Evolutionary conservation across 176 grass and related monocot genomes (phyloP), one percentile per base, ranked within the genome.

Genomic region (Carex kokanica): DNA sequence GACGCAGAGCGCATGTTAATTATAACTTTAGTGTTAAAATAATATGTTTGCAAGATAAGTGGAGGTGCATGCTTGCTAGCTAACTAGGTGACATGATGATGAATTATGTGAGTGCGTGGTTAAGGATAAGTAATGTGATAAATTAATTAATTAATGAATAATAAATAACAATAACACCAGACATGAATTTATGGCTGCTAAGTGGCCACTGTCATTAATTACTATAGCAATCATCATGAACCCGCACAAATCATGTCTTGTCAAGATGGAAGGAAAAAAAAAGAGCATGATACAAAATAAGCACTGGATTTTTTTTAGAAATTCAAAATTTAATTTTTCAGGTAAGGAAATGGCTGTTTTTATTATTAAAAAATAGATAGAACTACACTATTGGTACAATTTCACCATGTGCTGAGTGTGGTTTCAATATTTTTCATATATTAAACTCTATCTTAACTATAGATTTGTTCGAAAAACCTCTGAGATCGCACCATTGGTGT

Each of bases 1-100:
- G 2, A 49, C 45, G 45, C 45, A 10, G 45, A 49, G 45, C 45
- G 45, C 10, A 49, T 49, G 45, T 49, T 49, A 38, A 38, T 38
- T 38, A 11, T 49, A 45, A 49, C 45, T 47, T 47, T 74, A 74
- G 49, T 74, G n/a, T 74, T 74, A 49, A 74, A 72, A 72, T 27
- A 31, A 72, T 74, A n/a, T 6, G 0, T 25, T 74, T 74, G 4
- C 41, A 74, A n/a, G 70, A 25, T 51, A 49, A 74, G 69, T 74
- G 41, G 43, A 74, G 24, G 41, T n/a, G 41, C 43, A 51, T 74
- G 43, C 43, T 51, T 74, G 10, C 41, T 74, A 13, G 20, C 6
- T 51, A n/a, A n/a, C n/a, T 51, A 51, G 70, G 41, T 74, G 40
- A 0, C n/a, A 72, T 21, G 3, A 47, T 72, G 41, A 72, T 49